Evolutionary conservation across 257 asterid species (phyloP).

Genomic region (Forsythia viridissima): DNA sequence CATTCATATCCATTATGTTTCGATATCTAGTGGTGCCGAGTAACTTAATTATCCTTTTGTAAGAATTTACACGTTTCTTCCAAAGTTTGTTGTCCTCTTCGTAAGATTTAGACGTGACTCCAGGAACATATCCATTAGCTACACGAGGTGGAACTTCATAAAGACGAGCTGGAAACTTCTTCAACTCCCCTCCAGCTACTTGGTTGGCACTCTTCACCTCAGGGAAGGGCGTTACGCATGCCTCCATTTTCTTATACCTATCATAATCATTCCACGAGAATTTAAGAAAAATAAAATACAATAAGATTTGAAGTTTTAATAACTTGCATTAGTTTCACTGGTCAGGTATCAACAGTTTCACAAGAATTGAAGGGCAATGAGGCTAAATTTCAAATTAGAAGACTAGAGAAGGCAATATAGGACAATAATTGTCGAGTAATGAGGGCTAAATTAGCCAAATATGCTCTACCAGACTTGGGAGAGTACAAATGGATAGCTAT

Average conservation of each 20-base stretch:
- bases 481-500: not conserved
- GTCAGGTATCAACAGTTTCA: not conserved
- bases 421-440: not conserved
- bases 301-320: not conserved
- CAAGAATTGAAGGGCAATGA: not conserved
- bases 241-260: slow-evolving; percentile 85
- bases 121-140: slow-evolving; percentile 61
- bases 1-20: slow-evolving; percentile 95
- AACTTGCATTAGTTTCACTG: not conserved
- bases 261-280: not conserved
- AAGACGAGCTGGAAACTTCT: slow-evolving; percentile 79
- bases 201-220: slow-evolving; percentile 47
- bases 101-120: slow-evolving; percentile 59
- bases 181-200: slow-evolving; percentile 69
- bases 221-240: slow-evolving; percentile 73
- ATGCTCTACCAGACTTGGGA: not conserved
- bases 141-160: slow-evolving; percentile 75
- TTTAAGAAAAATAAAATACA: not conserved
- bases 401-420: too few relatives aligned
- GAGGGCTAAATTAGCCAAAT: not conserved
- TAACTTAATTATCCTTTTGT: slow-evolving; percentile 55
- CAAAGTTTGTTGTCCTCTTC: slow-evolving; percentile 70
- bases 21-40: slow-evolving; percentile 75
- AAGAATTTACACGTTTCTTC: slow-evolving; percentile 64
- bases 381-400: too few relatives aligned